A percentile compares a stretch with the other conserved stretches of the same genome.
Evolutionary conservation across 352 stramenopile genomes (phyloP).

Genomic region (Phytophthora quininea): DNA sequence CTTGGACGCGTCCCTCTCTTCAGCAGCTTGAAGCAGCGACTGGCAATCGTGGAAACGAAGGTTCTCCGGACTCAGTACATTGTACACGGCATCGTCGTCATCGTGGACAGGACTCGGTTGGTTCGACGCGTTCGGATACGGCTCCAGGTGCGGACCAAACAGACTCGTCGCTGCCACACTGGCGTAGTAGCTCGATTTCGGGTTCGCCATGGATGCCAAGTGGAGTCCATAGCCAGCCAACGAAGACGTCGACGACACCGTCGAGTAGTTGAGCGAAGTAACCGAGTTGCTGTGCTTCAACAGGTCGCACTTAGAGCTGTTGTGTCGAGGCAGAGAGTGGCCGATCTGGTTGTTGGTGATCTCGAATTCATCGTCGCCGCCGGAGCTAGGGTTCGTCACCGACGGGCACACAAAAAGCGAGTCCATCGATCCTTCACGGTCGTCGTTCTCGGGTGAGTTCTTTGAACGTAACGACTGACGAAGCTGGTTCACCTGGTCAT

Average conservation of each 20-base stretch:
- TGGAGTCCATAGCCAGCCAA: constrained; percentile 48
- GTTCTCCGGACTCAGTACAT: constrained; percentile 42
- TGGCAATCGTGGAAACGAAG: constrained; percentile 44
- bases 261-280: constrained; percentile 48
- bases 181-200: constrained; percentile 38
- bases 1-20: constrained; percentile 25
- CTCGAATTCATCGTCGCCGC: constrained; percentile 32
- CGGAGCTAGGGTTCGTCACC: constrained; percentile 24
- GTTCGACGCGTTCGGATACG: constrained; percentile 34
- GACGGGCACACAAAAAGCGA: constrained; percentile 39
- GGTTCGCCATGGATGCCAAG: constrained; percentile 40
- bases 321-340: constrained; percentile 18
- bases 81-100: constrained; percentile 30
- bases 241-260: constrained; percentile 53
- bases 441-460: constrained; percentile 20
- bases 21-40: constrained; percentile 36
- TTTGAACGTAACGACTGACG: constrained; percentile 32
- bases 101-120: constrained; percentile 14
- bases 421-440: constrained; percentile 30
- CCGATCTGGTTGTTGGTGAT: constrained; percentile 35
- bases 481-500: constrained; percentile 40
- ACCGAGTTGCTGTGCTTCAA: constrained; percentile 46
- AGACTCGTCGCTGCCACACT: constrained; percentile 33
- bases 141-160: constrained; percentile 42
- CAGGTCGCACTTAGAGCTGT: constrained; percentile 22